Conservation (phyloP, 306 rosid species). For the Lablab purpureus region DNA sequence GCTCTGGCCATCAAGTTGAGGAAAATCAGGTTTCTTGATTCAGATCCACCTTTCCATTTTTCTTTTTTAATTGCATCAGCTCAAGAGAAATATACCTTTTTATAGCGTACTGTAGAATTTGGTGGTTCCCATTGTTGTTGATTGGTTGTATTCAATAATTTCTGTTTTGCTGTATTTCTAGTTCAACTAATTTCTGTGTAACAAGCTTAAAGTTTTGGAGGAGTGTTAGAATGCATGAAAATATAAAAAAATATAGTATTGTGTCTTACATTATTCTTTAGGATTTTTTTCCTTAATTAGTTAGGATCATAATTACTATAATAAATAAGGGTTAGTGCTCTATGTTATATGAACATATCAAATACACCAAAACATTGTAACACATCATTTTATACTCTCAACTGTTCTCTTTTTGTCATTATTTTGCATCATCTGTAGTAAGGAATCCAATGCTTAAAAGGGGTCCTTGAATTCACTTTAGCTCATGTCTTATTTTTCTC, state of each 20-base stretch:
- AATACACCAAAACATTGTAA: not conserved
- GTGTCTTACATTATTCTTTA: not conserved
- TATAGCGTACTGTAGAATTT: slow-evolving; percentile 26
- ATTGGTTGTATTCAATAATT: slow-evolving; percentile 21
- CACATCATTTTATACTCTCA: not conserved
- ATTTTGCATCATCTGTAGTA: slow-evolving; percentile 27
- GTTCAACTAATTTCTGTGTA: not conserved
- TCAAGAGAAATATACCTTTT: slow-evolving; percentile 30
- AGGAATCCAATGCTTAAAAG: not conserved
- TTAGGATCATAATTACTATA: not conserved
- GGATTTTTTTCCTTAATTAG: not conserved
- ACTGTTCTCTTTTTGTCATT: not conserved
- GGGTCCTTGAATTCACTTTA: slow-evolving; percentile 8
- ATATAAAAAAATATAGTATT: not conserved
- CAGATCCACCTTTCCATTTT: slow-evolving; percentile 36
- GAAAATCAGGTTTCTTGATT: slow-evolving; percentile 79
- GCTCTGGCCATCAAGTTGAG: slow-evolving; percentile 67
- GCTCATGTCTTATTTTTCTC: slow-evolving; percentile 14
- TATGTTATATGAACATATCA: not conserved
- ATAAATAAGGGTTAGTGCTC: not conserved
- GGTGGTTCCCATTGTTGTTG: slow-evolving; percentile 20
- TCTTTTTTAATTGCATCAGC: slow-evolving; percentile 4
- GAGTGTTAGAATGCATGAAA: not conserved
- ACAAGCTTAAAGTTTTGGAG: not conserved
- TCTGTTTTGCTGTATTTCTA: not conserved